Evolutionary conservation across 257 asterid genomes (phyloP), one percentile per base, ranked within the genome.

Genomic region (Scutellaria barbata): DNA sequence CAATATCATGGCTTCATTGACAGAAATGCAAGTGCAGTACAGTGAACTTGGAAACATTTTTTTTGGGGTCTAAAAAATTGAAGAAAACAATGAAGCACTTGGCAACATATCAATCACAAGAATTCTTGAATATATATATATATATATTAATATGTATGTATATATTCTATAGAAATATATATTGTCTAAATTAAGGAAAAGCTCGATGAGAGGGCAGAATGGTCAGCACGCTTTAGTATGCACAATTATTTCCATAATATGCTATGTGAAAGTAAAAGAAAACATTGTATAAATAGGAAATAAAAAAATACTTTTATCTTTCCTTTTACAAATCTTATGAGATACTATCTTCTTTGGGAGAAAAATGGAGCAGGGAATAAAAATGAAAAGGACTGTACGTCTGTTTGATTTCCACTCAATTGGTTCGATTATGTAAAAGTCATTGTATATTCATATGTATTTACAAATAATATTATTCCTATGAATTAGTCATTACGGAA

Each of bases 61-160:
- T 14, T 13, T 39, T 58, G 58, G 39, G 50, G 18, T 40, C 57
- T 12, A 55, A 55, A 71, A 68, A 53, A 14, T 58, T 52, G 66
- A 42, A 43, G 22, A 72, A 18, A 51, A 62, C 8, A 37, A 48
- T 41, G n/a, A 62, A 37, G 40, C 50, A 70, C 75, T 70, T 70
- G 75, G 75, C 75, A 47, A 33, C 51, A 71, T 47, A 59, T 7
- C 61, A 47, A 59, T 71, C 76, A 71, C 74, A 68, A 16, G 10
- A 68, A 53, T 18, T 20, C 7, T 18, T 39, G 41, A 68, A 68
- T 16, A 30, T 64, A 7, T 47, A 64, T 45, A 64, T 30, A 8
- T 12, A 12, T 46, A 66, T 30, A 30, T 30, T 30, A 30, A 30
- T 30, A 10, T 6, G 16, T 63, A 25, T 13, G 7, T 42, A 20